Evolutionary conservation across 768 basidiomycete species (phyloP).

Genomic region (Royoungia palumana): DNA sequence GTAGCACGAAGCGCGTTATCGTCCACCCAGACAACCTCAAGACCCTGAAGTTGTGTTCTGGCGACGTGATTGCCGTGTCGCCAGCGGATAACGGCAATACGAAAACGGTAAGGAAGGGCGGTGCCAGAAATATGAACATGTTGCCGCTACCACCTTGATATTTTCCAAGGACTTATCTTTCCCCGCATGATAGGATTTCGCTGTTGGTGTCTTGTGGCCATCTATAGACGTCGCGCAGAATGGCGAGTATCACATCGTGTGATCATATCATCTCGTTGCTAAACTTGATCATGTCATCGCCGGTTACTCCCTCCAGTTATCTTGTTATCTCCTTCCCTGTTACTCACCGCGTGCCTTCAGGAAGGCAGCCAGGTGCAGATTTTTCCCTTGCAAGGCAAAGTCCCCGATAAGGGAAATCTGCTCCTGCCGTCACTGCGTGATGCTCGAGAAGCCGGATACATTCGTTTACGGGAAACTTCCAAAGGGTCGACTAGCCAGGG

Average conservation of each 20-base stretch:
- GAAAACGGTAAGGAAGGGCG: conserved; percentile 34
- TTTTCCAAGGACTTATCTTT: conserved; percentile 16
- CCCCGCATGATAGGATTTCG: conserved; percentile 46
- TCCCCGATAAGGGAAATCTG: conserved; percentile 34
- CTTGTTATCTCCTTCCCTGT: conserved; percentile 51
- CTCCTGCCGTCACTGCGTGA: conserved; percentile 51
- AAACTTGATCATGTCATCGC: conserved; percentile 12
- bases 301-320: conserved; percentile 41
- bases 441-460: conserved; percentile 47
- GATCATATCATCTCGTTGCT: conserved; percentile 5
- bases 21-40: conserved; percentile 63
- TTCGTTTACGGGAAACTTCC: conserved; percentile 51
- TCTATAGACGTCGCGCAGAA: conserved; percentile 56
- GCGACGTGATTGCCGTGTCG: conserved; percentile 62
- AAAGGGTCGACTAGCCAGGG: conserved; percentile 10
- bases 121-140: conserved; percentile 8
- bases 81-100: conserved; percentile 32
- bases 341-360: conserved; percentile 58
- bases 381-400: conserved; percentile 43
- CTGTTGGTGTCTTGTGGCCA: conserved; percentile 76
- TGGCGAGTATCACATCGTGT: conserved; percentile 41
- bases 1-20: conserved; percentile 60
- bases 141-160: conserved; percentile 3
- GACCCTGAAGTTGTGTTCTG: conserved; percentile 57
- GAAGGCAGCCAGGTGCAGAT: conserved; percentile 49